Evolutionary conservation across 1,284 basidiomycete species (phyloP).

Genomic region (Pterulicium gracile): DNA sequence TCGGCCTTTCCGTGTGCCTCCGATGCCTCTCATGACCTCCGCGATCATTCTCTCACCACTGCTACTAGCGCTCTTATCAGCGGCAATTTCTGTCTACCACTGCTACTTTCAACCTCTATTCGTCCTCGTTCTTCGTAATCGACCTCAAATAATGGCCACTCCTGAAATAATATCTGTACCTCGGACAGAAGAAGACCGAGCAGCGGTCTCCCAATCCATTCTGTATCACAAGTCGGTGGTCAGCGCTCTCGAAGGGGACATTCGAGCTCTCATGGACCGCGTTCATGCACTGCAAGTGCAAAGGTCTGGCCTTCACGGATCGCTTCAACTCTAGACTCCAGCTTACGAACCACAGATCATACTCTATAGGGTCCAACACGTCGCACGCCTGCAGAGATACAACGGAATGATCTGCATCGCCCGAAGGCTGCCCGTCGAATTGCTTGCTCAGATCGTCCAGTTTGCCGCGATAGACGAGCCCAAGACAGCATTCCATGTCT

Average conservation of each 20-base stretch:
- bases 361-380: background rate
- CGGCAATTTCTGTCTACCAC: too few relatives aligned
- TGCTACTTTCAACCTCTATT: background rate
- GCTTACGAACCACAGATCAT: background rate
- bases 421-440: background rate
- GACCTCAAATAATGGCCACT: background rate
- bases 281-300: background rate
- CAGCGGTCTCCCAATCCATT: too few relatives aligned
- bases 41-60: too few relatives aligned
- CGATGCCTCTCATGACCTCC: too few relatives aligned
- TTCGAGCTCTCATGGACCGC: background rate
- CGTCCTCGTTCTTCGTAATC: background rate
- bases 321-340: background rate
- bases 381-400: background rate
- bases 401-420: background rate
- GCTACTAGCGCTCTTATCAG: too few relatives aligned
- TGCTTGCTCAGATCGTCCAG: conserved; percentile 15
- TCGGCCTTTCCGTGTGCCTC: too few relatives aligned
- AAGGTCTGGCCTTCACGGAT: background rate
- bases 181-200: background rate
- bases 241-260: background rate
- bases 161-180: background rate
- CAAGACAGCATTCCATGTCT: conserved; percentile 37
- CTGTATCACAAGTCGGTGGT: conserved; percentile 10
- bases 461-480: conserved; percentile 42